These are phyloP conservation scores for Aspergillus caelatus DNA, from an alignment of 2,329 filamentous ascomycete species.

Conservation along the genomic window DNA sequence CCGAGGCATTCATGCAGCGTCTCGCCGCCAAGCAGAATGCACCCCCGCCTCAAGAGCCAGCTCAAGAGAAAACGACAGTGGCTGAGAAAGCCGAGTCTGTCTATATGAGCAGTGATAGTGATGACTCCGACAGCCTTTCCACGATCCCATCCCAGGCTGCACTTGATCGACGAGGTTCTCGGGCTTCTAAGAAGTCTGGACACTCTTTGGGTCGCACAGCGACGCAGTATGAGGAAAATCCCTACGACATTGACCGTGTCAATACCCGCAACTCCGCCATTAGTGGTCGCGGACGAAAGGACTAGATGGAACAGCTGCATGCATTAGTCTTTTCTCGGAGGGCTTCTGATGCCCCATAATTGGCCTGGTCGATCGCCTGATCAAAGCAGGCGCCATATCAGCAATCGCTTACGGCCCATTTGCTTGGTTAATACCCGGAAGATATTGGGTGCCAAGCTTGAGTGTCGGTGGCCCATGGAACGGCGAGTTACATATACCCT, in stretches of 20 bases:
- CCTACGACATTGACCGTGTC: constrained; percentile 15
- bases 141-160: not conserved
- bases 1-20: constrained; percentile 32
- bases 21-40: constrained; percentile 14
- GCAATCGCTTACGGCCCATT: not conserved
- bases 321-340: not conserved
- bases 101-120: not conserved
- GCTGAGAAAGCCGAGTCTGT: not conserved
- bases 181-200: constrained; percentile 6
- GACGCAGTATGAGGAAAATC: constrained; percentile 16
- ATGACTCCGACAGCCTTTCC: constrained; percentile 1
- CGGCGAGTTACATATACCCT: not conserved
- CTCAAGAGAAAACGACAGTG: not conserved
- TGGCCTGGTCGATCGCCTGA: not conserved
- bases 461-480: not conserved
- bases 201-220: constrained; percentile 1
- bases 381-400: not conserved
- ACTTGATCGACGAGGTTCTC: constrained; percentile 1
- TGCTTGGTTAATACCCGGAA: not conserved
- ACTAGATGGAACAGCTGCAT: not conserved
- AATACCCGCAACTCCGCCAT: constrained; percentile 10
- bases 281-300: not conserved
- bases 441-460: not conserved
- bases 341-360: not conserved
- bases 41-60: not conserved